A percentile compares a stretch with the other conserved stretches of the same genome.
Conservation (phyloP, 768 basidiomycete genomes). For the Tephrocybe sp. region DNA sequence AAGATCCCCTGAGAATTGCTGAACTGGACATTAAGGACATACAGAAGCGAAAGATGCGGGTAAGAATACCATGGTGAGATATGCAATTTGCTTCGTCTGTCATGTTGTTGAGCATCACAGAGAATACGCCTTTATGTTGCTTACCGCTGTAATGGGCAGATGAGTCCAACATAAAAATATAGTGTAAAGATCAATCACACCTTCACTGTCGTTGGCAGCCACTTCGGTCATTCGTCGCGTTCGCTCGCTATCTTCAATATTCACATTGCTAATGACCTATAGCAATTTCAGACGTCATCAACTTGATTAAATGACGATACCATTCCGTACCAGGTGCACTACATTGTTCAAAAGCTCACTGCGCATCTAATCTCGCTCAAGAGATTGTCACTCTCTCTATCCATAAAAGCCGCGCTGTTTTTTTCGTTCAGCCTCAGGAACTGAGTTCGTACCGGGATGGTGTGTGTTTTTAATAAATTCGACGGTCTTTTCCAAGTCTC, state of each 20-base stretch:
- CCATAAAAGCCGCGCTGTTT: constrained; percentile 32
- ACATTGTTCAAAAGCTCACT: constrained; percentile 49
- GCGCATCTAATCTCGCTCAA: constrained; percentile 49
- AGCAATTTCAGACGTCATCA: neutral
- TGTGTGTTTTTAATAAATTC: constrained; percentile 38
- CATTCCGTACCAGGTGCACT: constrained; percentile 41
- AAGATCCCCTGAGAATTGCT: constrained; percentile 42
- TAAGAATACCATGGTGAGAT: constrained; percentile 60
- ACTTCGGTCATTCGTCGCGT: constrained; percentile 54
- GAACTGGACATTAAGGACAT: constrained; percentile 11
- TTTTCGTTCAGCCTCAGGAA: constrained; percentile 25
- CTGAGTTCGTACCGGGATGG: constrained; percentile 48
- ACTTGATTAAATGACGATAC: neutral
- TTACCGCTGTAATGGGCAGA: constrained; percentile 18
- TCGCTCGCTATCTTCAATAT: constrained; percentile 50
- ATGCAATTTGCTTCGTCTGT: constrained; percentile 57
- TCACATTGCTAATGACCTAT: constrained; percentile 59
- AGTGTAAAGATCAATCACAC: constrained; percentile 21
- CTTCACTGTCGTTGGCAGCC: constrained; percentile 46
- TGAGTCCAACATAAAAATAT: neutral
- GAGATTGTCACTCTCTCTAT: constrained; percentile 48
- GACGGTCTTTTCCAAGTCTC: constrained; percentile 45
- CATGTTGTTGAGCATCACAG: neutral
- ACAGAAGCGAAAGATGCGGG: constrained; percentile 54
- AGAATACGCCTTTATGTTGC: neutral